phyloP scores from a whole-genome alignment of 805 yeast genomes.

The Candida silvatica region DNA sequence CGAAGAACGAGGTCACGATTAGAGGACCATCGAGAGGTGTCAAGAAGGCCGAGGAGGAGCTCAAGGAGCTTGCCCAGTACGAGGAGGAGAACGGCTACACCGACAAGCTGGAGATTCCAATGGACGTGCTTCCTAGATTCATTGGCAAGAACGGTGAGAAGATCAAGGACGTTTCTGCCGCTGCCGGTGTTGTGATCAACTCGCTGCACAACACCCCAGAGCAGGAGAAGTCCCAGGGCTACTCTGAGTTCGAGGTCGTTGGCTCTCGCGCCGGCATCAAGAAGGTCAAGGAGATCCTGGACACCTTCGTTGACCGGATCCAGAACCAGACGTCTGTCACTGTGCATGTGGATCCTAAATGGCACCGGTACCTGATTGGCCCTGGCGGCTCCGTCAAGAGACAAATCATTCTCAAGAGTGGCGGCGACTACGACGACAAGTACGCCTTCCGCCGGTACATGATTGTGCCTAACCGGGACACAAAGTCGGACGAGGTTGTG shows the following conservation, averaged over 20 bases:
- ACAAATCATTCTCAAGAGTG: conserved; percentile 70
- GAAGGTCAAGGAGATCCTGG: conserved; percentile 58
- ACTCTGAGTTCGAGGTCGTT: conserved; percentile 56
- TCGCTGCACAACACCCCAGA: conserved; percentile 30
- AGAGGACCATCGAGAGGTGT: conserved; percentile 92
- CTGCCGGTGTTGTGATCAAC: conserved; percentile 50
- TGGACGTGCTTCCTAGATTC: conserved; percentile 68
- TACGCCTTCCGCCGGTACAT: conserved; percentile 48
- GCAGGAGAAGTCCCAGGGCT: conserved; percentile 38
- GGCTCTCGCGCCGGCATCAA: conserved; percentile 75
- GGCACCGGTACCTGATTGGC: conserved; percentile 72
- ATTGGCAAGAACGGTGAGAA: conserved; percentile 87
- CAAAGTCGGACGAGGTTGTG: conserved; percentile 49
- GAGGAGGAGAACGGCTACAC: conserved; percentile 81
- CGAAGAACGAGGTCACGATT: conserved; percentile 56
- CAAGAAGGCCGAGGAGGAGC: conserved; percentile 71
- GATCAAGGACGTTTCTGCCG: conserved; percentile 72
- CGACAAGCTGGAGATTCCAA: conserved; percentile 57
- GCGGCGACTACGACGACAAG: conserved; percentile 46
- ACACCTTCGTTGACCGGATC: conserved; percentile 53
- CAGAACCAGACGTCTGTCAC: conserved; percentile 52
- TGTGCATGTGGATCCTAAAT: conserved; percentile 62
- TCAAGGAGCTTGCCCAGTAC: conserved; percentile 73
- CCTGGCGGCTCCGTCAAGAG: conserved; percentile 66
- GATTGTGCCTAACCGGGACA: conserved; percentile 60